Conservation (phyloP, 2,329 filamentous ascomycete genomes). For the Ceratocystis albifundus region DNA sequence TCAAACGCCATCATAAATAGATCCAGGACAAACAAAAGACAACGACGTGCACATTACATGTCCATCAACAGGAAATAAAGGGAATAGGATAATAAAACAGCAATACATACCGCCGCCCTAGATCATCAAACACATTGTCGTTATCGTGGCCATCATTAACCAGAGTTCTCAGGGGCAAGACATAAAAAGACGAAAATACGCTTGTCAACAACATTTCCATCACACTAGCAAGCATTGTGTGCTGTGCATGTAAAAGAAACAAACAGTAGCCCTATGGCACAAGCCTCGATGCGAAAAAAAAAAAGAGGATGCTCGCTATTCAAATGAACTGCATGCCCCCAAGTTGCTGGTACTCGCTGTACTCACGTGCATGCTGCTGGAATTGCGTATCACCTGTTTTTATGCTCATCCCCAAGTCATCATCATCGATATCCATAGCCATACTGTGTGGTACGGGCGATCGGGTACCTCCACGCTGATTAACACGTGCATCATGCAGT, state of each 20-base stretch:
- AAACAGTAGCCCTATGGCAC: no score
- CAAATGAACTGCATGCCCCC: conserved; percentile 9
- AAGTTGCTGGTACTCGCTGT: background rate
- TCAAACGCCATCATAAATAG: conserved; percentile 5
- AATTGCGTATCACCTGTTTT: background rate
- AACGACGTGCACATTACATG: background rate
- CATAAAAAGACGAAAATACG: background rate
- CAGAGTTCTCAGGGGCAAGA: background rate
- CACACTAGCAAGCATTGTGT: background rate
- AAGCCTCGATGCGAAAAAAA: no score
- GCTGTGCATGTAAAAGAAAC: no score
- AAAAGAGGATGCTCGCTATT: background rate
- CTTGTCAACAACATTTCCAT: background rate
- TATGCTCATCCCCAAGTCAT: background rate
- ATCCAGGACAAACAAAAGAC: background rate
- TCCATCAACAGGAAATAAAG: background rate
- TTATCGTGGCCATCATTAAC: conserved; percentile 4
- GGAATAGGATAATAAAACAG: background rate
- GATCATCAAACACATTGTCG: conserved; percentile 9
- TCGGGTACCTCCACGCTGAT: background rate
- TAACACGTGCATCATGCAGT: conserved; percentile 9
- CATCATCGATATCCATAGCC: conserved; percentile 17
- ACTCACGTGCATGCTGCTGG: background rate
- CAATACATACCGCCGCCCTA: conserved; percentile 3
- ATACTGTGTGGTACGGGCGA: background rate